These are phyloP conservation scores for Tetrastigma voinierianum DNA, from an alignment of 164 flowering plant genomes.

Conservation along the genomic window DNA sequence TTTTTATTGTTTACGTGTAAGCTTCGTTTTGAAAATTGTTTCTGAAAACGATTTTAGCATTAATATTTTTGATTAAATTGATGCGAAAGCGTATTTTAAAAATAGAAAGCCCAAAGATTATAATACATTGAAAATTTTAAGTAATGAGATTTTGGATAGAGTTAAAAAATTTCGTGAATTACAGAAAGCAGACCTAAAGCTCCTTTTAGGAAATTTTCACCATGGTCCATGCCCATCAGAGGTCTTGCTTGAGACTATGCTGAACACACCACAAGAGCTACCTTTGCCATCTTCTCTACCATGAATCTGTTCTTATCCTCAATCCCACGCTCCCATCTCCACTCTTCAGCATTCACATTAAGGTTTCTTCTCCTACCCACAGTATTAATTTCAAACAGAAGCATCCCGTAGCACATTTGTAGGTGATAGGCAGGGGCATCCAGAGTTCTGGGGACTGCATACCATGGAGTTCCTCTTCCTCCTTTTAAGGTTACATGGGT, in stretches of 20 bases:
- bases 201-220: constrained; percentile 12
- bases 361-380: constrained; percentile 9
- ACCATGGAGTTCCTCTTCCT: not conserved
- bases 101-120: too few relatives aligned
- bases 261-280: constrained; percentile 16
- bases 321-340: not conserved
- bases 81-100: too few relatives aligned
- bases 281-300: constrained; percentile 1
- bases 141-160: too few relatives aligned
- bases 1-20: too few relatives aligned
- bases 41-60: too few relatives aligned
- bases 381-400: constrained; percentile 10
- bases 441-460: constrained; percentile 10
- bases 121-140: too few relatives aligned
- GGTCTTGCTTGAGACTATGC: constrained; percentile 5
- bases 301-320: not conserved
- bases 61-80: too few relatives aligned
- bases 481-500: not conserved
- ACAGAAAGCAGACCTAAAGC: too few relatives aligned
- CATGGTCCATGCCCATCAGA: constrained; percentile 3
- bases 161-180: too few relatives aligned
- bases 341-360: too few relatives aligned
- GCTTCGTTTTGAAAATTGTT: too few relatives aligned
- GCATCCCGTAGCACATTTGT: constrained; percentile 12
- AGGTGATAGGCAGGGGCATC: constrained; percentile 1